Evolutionary conservation across 2,329 filamentous ascomycete species (phyloP).

Genomic region (Fusarium dimerum): DNA sequence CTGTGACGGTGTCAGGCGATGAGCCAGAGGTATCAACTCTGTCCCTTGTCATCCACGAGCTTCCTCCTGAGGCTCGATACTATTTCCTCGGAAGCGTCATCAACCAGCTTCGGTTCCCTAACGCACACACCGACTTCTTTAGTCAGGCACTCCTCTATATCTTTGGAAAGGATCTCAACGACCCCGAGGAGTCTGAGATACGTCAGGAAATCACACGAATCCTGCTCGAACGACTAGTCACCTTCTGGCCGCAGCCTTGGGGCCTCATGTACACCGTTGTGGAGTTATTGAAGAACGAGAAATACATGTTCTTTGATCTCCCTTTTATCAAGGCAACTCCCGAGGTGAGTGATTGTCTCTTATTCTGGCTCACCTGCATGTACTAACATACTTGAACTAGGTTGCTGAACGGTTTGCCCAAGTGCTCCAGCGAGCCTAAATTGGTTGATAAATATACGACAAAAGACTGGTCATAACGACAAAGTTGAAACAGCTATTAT

Average conservation of each 20-base stretch:
- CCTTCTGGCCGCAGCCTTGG: constrained; percentile 94
- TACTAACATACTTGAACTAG: constrained; percentile 23
- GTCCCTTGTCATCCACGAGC: constrained; percentile 73
- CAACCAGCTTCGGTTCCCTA: constrained; percentile 90
- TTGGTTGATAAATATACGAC: constrained; percentile 1
- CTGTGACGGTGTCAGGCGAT: constrained; percentile 47
- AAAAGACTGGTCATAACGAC: constrained; percentile 10
- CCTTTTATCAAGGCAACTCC: constrained; percentile 88
- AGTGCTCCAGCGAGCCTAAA: constrained; percentile 36
- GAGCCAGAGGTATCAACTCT: constrained; percentile 68
- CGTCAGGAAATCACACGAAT: constrained; percentile 90
- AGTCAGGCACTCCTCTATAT: constrained; percentile 81
- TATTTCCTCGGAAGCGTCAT: constrained; percentile 81
- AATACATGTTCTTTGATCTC: constrained; percentile 88
- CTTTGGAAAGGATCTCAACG: constrained; percentile 73
- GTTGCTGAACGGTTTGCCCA: constrained; percentile 40
- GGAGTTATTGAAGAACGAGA: constrained; percentile 89
- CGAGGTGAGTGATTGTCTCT: constrained; percentile 61
- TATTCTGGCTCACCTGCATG: no score
- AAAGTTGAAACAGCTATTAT: constrained; percentile 11
- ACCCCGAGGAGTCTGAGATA: constrained; percentile 77
- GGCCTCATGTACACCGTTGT: constrained; percentile 85
- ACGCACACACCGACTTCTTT: constrained; percentile 90
- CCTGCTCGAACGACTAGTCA: constrained; percentile 82
- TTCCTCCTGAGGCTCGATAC: constrained; percentile 78